Evolutionary conservation across 73 alveolate genomes (phyloP), one percentile per base, ranked within the genome.

Genomic region (Uronychia setigera): DNA sequence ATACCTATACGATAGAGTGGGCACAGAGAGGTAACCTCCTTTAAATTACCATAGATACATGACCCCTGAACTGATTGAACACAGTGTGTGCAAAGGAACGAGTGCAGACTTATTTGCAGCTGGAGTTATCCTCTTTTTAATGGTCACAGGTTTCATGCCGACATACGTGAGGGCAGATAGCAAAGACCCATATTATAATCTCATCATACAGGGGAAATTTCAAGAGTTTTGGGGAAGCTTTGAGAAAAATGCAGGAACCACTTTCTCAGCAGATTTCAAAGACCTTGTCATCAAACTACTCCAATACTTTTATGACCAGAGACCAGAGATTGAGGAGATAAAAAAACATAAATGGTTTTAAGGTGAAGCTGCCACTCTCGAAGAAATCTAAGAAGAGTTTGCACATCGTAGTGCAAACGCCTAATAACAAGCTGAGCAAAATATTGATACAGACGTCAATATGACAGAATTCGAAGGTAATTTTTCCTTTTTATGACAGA

Each of bases 81-180:
- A 27, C 76, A 29, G 30, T 32, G 86, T 57, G n/a, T 85, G 78
- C 77, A 58, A 85, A 59, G 97, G 97, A 59, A 59, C 88, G 5
- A 29, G 79, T 9, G 95, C 60, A 19, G 97, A 92, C 35, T 34
- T 92, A 27, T 92, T 92, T 35, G 92, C 97, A 1, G 95, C 97
- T 29, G 95, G 93, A 19, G 94, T 92, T 31, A 87, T 92, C 59
- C 91, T 92, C 35, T 92, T 92, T 60, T 82, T 92, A 32, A 85
- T 92, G 85, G 82, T 83, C 59, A 90, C 94, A 9, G 94, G 95
- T 33, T 75, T 91, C 60, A 87, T 92, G 80, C 97, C 97, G n/a
- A 82, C 88, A 75, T 77, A 77, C 35, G 32, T 84, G n/a, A 0
- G 80, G 74, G 97, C 97, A 26, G 57, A 80, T 32, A 77, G 86